Evolutionary conservation across 2,329 filamentous ascomycete species (phyloP).

Genomic region (Trichoderma koningiopsis): DNA sequence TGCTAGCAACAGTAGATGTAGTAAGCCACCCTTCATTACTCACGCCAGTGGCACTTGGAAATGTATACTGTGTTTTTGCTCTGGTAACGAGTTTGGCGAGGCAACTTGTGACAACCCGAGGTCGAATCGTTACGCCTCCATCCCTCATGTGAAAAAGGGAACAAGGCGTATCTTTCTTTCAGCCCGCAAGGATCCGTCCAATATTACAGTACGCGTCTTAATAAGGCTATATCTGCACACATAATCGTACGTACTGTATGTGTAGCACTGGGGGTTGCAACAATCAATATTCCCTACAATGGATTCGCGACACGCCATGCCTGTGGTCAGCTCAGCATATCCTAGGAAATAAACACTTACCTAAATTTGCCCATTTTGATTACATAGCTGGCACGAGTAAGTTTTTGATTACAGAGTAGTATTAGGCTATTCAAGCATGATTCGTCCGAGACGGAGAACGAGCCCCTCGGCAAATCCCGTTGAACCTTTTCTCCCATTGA

Average conservation of each 20-base stretch:
- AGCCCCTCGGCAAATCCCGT: slow-evolving; percentile 9
- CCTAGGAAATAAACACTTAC: background rate
- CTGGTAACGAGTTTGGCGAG: background rate
- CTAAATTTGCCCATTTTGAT: background rate
- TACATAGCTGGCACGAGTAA: background rate
- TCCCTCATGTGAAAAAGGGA: background rate
- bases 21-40: background rate
- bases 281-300: background rate
- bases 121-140: background rate
- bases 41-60: background rate
- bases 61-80: background rate
- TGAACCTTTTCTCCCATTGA: background rate
- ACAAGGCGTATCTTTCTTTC: no score
- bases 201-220: background rate
- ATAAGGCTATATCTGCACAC: background rate
- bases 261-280: background rate
- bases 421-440: background rate
- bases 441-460: background rate
- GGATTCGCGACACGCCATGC: background rate
- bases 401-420: background rate
- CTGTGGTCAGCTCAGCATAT: background rate
- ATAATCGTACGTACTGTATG: background rate
- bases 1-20: background rate
- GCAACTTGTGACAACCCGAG: background rate
- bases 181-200: background rate